A percentile compares a stretch with the other conserved stretches of the same genome.
Evolutionary conservation across 257 asterid species (phyloP).

Genomic region (Nyctanthes arbortristis): DNA sequence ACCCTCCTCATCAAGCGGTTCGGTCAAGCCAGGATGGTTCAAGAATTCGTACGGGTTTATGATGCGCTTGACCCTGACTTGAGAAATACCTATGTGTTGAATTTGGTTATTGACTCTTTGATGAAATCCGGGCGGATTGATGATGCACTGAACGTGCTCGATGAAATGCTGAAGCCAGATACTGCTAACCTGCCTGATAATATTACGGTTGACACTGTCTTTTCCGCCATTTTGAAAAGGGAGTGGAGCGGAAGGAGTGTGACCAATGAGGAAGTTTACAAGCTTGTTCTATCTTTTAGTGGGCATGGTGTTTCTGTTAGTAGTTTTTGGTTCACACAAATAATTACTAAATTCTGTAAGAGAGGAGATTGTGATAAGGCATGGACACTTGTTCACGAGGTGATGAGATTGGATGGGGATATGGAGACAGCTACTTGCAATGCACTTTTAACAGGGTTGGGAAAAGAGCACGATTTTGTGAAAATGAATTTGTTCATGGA

Average conservation of each 20-base stretch:
- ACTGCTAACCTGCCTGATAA: constrained; percentile 39
- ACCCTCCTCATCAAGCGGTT: constrained; percentile 54
- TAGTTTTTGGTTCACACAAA: constrained; percentile 38
- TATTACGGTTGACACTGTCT: constrained; percentile 40
- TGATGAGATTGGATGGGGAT: constrained; percentile 44
- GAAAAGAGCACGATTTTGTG: constrained; percentile 39
- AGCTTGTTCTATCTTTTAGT: constrained; percentile 43
- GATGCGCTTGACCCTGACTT: constrained; percentile 37
- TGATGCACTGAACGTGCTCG: constrained; percentile 73
- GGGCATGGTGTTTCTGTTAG: constrained; percentile 41
- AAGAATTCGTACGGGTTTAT: constrained; percentile 44
- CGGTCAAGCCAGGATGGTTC: constrained; percentile 48
- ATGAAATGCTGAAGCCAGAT: constrained; percentile 58
- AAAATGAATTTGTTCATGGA: constrained; percentile 73
- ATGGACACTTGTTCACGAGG: constrained; percentile 60
- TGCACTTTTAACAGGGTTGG: constrained; percentile 57
- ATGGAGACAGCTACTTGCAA: constrained; percentile 55
- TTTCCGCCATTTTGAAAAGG: constrained; percentile 40
- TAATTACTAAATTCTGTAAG: constrained; percentile 53
- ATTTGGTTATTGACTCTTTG: constrained; percentile 42
- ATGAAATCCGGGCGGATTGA: constrained; percentile 45
- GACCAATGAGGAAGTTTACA: constrained; percentile 49
- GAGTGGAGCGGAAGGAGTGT: constrained; percentile 45
- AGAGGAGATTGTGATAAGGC: constrained; percentile 48
- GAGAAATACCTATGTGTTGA: constrained; percentile 45